Conservation (phyloP, 345 rosid genomes). For the Fremontodendron californicum region DNA sequence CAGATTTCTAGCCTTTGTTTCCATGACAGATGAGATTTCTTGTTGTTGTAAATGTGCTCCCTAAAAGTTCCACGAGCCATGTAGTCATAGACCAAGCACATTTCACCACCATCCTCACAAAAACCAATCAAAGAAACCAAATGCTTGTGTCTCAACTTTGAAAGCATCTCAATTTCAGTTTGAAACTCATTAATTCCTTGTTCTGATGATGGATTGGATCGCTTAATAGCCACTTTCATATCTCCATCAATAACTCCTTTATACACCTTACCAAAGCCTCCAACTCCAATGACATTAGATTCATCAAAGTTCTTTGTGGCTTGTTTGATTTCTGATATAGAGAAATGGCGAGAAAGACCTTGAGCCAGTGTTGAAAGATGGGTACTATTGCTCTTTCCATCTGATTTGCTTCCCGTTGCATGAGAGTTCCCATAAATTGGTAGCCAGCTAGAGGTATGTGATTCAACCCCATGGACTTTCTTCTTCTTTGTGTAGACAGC, state of each 20-base stretch:
- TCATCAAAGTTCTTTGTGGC: slow-evolving; percentile 72
- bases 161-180: slow-evolving; percentile 85
- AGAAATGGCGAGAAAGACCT: slow-evolving; percentile 65
- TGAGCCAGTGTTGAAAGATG: slow-evolving; percentile 61
- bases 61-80: slow-evolving; percentile 83
- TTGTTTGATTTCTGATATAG: slow-evolving; percentile 50
- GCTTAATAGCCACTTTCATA: slow-evolving; percentile 63
- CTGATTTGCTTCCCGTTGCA: slow-evolving; percentile 46
- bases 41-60: slow-evolving; percentile 61
- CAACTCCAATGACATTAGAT: slow-evolving; percentile 69
- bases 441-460: slow-evolving; percentile 68
- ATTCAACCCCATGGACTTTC: slow-evolving; percentile 25
- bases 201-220: slow-evolving; percentile 77
- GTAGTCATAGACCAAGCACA: slow-evolving; percentile 81
- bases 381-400: slow-evolving; percentile 43
- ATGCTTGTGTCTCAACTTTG: slow-evolving; percentile 83
- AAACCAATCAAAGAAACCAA: slow-evolving; percentile 82
- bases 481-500: slow-evolving; percentile 38
- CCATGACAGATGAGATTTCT: slow-evolving; percentile 57
- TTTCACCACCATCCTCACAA: slow-evolving; percentile 81
- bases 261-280: slow-evolving; percentile 93
- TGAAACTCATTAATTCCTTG: slow-evolving; percentile 85
- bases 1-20: slow-evolving; percentile 68
- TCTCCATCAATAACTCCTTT: slow-evolving; percentile 60
- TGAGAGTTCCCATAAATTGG: slow-evolving; percentile 58